These are phyloP conservation scores for Phytopythium delawarense DNA, from an alignment of 352 stramenopile genomes.

Conservation along the genomic window DNA sequence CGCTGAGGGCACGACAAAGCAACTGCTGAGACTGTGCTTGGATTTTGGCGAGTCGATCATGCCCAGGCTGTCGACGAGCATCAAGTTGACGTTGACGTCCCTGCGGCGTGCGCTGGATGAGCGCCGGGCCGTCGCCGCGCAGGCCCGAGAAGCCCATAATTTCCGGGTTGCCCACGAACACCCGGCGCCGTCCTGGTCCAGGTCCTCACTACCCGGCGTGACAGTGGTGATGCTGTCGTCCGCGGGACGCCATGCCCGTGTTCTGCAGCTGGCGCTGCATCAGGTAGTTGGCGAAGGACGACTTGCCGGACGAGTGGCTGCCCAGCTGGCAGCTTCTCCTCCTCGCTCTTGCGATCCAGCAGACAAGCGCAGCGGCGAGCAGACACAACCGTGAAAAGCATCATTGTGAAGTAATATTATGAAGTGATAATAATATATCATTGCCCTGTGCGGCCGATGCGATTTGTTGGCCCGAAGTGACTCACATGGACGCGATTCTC, in stretches of 20 bases:
- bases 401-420: no score
- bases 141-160: conserved; percentile 96
- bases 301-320: conserved; percentile 99
- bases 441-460: no score
- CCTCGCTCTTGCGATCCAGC: conserved; percentile 85
- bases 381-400: no score
- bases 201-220: conserved; percentile 92
- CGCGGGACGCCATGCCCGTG: conserved; percentile 98
- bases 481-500: not conserved
- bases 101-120: conserved; percentile 97
- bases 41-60: conserved; percentile 98
- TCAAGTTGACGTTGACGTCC: conserved; percentile 94
- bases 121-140: conserved; percentile 93
- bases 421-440: no score
- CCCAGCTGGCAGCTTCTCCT: conserved; percentile 93
- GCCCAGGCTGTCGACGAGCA: conserved; percentile 98
- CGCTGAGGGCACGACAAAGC: conserved; percentile 33
- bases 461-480: no score
- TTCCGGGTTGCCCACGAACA: conserved; percentile 96
- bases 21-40: conserved; percentile 47
- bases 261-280: conserved; percentile 95
- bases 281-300: conserved; percentile 99
- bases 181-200: conserved; percentile 96
- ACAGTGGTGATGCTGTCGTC: conserved; percentile 99
- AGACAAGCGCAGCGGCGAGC: no score